Base-by-base conservation (phyloP, 176 grass and related monocot species). In the Pontederia crassipes region DNA sequence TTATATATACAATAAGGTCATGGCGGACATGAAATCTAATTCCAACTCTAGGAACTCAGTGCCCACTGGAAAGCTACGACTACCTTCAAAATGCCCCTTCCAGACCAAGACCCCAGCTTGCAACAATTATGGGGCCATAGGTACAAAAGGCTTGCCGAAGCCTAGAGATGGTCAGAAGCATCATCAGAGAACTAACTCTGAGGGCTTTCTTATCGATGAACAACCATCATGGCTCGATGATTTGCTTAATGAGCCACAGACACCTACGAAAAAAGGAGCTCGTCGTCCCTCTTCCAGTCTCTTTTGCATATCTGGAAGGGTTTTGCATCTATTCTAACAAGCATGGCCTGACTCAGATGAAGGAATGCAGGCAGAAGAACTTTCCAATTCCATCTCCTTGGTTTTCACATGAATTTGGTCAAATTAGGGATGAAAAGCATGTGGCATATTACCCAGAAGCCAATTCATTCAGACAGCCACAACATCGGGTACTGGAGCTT, bases 151-250 rank as follows among this genome's bases (percentile, higher is more conserved):
- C 24, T 64, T 79, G 9, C n/a, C 73, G 13, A 65, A 69, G 60
- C 77, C 65, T 1, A 68, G 65, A 46, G 61, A 67, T 8, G 72
- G 71, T 13, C 77, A 84, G 13, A 76, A 72, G 9, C 74, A 74
- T 67, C 93, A 92, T 59, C 84, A 83, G 73, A 81, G 84, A 66
- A 92, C 85, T 55, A 87, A 81, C 48, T 98, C 93, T 0, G 93
- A 92, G 74, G 86, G 93, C 79, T 89, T 98, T 74, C 64, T 84
- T 15, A 86, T 90, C 7, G 93, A 98, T 66, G 93, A 92, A 71
- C 93, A 98, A 69, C 87, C 87, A 12, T 83, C 84, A 17, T 98
- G 87, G 93, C 93, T 98, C 4, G 87, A 98, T 4, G 93, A 98
- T 67, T 71, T 98, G 64, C 87, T 98, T 17, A 70, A 92, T 45